Evolutionary conservation across 441 rosid species (phyloP), one percentile per base, ranked within the genome.

Genomic region (Aleurites moluccanus): DNA sequence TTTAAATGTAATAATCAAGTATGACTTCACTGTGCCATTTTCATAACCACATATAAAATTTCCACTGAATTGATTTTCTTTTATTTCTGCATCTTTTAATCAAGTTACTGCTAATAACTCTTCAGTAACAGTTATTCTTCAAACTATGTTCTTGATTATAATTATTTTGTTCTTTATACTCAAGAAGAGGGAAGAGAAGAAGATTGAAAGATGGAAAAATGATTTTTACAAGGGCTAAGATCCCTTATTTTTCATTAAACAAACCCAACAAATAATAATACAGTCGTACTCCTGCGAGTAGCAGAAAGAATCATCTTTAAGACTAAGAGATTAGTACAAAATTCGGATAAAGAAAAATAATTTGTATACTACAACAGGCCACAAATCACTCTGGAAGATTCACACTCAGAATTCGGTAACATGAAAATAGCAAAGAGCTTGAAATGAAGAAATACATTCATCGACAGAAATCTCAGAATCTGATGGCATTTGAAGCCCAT

Each of bases 241-340:
- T 25, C 20, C 33, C 21, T 10, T 6, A 15, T 60, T 76, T 16
- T 33, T 73, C 65, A 30, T 30, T 64, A 28, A 80, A 27, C 62
- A 77, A 78, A 45, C 73, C 44, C 63, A 61, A 72, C 59, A 73
- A 77, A 45, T 40, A 62, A 21, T 73, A 49, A 27, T 73, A 67
- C 60, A 75, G 30, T 45, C 56, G 28, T 69, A 30, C 50, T 73
- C 18, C 20, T 66, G 60, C 25, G 13, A 70, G 21, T 16, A 3
- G 63, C 16, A 44, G 44, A n/a, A 69, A 10, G 21, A 53, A 75
- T 57, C 42, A 45, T 21, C 52, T 20, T 53, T 72, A 6, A 59
- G 27, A 75, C 15, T 33, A 33, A 33, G 38, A 33, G 38, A 40
- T 9, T 62, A 16, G 4, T 14, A 16, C 10, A 21, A 7, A 53